Conservation (phyloP, 208 protist species). For the Leishmania guyanensis region DNA sequence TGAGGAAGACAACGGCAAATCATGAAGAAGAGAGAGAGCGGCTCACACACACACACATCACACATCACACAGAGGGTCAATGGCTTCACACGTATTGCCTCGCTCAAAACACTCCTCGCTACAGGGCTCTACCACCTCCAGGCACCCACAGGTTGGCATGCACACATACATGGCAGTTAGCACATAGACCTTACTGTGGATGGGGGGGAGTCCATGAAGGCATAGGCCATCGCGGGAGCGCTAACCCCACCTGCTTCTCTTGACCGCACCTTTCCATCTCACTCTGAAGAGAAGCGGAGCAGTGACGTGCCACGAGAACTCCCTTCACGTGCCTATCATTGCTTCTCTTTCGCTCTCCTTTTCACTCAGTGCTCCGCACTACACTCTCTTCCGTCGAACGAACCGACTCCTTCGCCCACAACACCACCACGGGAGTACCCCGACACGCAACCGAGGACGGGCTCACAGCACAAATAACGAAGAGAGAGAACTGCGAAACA, state of each 20-base stretch:
- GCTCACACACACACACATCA: neutral
- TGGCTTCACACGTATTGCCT: neutral
- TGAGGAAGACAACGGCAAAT: neutral
- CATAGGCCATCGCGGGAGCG: neutral
- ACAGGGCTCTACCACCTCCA: neutral
- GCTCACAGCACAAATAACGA: no score
- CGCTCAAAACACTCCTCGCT: neutral
- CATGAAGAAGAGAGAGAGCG: neutral
- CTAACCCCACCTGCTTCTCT: neutral
- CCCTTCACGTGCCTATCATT: neutral
- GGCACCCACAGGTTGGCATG: conserved; percentile 7
- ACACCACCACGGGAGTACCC: neutral
- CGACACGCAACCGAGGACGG: no score
- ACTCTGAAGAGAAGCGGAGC: neutral
- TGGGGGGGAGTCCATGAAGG: neutral
- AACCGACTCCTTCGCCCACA: neutral
- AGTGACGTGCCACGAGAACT: neutral
- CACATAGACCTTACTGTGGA: neutral
- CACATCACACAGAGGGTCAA: neutral
- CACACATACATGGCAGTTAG: neutral
- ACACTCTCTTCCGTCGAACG: neutral
- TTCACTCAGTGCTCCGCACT: no score
- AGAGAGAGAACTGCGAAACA: no score
- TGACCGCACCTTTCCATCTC: neutral
- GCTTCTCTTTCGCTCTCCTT: neutral